These are phyloP conservation scores for Penicillium paneum DNA, from an alignment of 2,329 filamentous ascomycete genomes.

Conservation along the genomic window DNA sequence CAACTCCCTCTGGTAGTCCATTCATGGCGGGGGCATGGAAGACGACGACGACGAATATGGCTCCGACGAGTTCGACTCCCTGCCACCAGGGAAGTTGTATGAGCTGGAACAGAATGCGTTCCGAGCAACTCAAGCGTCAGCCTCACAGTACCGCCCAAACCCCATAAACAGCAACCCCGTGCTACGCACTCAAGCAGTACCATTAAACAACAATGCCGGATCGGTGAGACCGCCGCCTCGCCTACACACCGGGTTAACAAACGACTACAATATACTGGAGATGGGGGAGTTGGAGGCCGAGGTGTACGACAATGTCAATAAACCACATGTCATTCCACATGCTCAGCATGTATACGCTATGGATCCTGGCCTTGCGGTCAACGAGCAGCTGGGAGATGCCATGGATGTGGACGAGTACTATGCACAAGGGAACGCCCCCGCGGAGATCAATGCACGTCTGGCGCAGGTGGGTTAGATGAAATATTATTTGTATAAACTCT, in stretches of 20 bases:
- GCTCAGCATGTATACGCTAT: constrained; percentile 4
- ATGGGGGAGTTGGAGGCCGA: constrained; percentile 45
- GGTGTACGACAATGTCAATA: constrained; percentile 39
- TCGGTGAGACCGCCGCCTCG: constrained; percentile 29
- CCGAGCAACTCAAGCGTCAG: constrained; percentile 41
- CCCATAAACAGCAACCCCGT: constrained; percentile 9
- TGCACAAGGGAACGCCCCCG: constrained; percentile 6
- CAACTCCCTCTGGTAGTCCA: constrained; percentile 1
- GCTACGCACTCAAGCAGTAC: constrained; percentile 6
- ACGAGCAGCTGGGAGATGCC: constrained; percentile 14
- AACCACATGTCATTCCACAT: constrained; percentile 12
- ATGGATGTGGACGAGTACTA: constrained; percentile 24
- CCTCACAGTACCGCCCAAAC: constrained; percentile 15
- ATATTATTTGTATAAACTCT: background rate
- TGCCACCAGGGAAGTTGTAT: constrained; percentile 43
- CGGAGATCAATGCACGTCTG: constrained; percentile 18
- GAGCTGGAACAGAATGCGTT: constrained; percentile 48
- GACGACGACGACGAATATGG: constrained; percentile 48
- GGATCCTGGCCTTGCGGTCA: constrained; percentile 7
- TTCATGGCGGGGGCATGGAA: constrained; percentile 46
- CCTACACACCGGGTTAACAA: constrained; percentile 37
- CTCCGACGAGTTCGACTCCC: constrained; percentile 48
- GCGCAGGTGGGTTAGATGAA: constrained; percentile 26
- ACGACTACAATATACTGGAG: constrained; percentile 43
- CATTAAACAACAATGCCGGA: constrained; percentile 10